These are phyloP conservation scores for Entrophospora sp. DNA, from an alignment of 192 early-diverging fungal species.

Conservation along the genomic window DNA sequence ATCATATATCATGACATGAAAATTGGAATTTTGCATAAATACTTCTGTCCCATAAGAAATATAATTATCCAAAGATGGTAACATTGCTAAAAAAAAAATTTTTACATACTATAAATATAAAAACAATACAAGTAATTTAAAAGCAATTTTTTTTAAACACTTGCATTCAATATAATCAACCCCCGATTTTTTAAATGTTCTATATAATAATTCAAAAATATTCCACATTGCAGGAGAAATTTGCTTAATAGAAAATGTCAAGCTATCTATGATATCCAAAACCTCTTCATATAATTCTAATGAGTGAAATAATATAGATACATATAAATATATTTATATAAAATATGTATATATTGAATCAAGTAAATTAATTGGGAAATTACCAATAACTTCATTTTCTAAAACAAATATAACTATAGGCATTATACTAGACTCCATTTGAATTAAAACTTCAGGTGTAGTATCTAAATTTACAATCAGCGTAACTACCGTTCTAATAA, in stretches of 20 bases:
- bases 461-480: slow-evolving; percentile 80
- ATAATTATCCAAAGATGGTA: slow-evolving; percentile 87
- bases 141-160: not conserved
- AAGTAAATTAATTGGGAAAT: too few relatives aligned
- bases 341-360: too few relatives aligned
- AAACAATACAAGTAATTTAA: too few relatives aligned
- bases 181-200: slow-evolving; percentile 70
- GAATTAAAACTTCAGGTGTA: slow-evolving; percentile 66
- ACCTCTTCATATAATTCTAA: slow-evolving; percentile 77
- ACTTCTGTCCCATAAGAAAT: slow-evolving; percentile 78
- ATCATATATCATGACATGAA: slow-evolving; percentile 70
- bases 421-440: slow-evolving; percentile 70
- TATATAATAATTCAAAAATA: slow-evolving; percentile 69
- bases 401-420: slow-evolving; percentile 75
- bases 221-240: slow-evolving; percentile 81
- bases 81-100: slow-evolving; percentile 56
- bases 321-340: too few relatives aligned
- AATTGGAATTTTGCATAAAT: slow-evolving; percentile 55
- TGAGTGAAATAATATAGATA: not conserved
- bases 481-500: slow-evolving; percentile 83
- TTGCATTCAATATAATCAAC: slow-evolving; percentile 73
- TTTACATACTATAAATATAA: too few relatives aligned
- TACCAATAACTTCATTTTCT: slow-evolving; percentile 60
- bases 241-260: slow-evolving; percentile 73
- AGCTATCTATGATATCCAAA: slow-evolving; percentile 84